Evolutionary conservation across 2,329 filamentous ascomycete species (phyloP).

Genomic region (Neonectria magnoliae): DNA sequence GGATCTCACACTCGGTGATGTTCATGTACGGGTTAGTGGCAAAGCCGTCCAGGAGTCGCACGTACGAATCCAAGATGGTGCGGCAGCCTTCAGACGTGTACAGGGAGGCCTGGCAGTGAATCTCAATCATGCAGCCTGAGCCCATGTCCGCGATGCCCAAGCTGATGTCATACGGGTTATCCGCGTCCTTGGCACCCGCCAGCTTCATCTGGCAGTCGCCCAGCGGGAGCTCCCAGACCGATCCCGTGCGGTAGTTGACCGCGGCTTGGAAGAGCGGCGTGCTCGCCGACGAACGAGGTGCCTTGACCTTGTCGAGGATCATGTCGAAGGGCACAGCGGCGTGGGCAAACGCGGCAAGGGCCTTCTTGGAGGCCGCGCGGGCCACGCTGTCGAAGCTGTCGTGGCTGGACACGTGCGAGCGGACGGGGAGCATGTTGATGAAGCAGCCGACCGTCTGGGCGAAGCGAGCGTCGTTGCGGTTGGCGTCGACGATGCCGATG

Average conservation of each 20-base stretch:
- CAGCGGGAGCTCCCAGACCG: constrained; percentile 39
- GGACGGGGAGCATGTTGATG: constrained; percentile 56
- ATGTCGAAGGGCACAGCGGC: constrained; percentile 58
- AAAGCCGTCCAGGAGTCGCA: constrained; percentile 20
- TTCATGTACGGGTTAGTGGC: background rate
- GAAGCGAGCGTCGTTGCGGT: constrained; percentile 33
- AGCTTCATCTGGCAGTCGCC: constrained; percentile 33
- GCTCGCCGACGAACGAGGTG: constrained; percentile 49
- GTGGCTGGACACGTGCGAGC: constrained; percentile 41
- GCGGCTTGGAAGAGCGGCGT: constrained; percentile 59
- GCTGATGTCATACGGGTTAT: constrained; percentile 32
- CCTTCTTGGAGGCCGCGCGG: constrained; percentile 35
- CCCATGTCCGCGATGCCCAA: constrained; percentile 26
- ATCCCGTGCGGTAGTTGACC: constrained; percentile 56
- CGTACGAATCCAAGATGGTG: constrained; percentile 18
- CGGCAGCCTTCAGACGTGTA: constrained; percentile 16
- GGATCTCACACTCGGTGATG: background rate
- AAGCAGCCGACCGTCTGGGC: constrained; percentile 52
- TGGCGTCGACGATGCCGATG: constrained; percentile 56
- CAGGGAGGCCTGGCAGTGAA: constrained; percentile 16
- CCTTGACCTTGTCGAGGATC: constrained; percentile 53
- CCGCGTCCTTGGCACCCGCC: constrained; percentile 35
- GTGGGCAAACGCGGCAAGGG: constrained; percentile 46
- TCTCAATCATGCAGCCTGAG: constrained; percentile 15
- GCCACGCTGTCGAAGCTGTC: constrained; percentile 36